Percentiles rank a stretch among this genome's conserved stretches.
phyloP scores from a whole-genome alignment of 192 early-diverging fungal species.

The Backusella mclennaniae region DNA sequence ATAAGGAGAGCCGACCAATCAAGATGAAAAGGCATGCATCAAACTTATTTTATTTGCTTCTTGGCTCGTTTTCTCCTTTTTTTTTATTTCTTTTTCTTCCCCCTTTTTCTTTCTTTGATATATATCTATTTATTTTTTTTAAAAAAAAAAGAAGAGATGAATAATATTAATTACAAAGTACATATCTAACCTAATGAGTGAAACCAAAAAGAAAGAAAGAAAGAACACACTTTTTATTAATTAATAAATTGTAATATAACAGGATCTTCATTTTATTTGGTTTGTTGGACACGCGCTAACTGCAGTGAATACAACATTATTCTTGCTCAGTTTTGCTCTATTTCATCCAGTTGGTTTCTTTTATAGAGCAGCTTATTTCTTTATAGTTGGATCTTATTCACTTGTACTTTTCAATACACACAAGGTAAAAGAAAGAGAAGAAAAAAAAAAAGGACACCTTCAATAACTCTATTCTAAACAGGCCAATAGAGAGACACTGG shows the following conservation, averaged over 20 bases:
- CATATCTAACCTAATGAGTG: not conserved
- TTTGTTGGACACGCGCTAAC: constrained; percentile 24
- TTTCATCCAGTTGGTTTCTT: constrained; percentile 19
- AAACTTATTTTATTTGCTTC: not conserved
- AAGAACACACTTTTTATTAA: not conserved
- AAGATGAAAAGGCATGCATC: not conserved
- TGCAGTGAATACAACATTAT: constrained; percentile 3
- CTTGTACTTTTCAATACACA: constrained; percentile 31
- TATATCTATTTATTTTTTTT: not conserved
- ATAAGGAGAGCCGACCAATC: not conserved
- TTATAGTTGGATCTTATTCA: constrained; percentile 19
- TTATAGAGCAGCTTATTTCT: constrained; percentile 24
- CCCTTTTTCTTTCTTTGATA: not conserved
- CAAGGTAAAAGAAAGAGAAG: constrained; percentile 13
- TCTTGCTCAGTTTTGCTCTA: constrained; percentile 20
- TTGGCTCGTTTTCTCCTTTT: not conserved
- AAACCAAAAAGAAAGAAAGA: not conserved
- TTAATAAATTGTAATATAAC: not conserved
- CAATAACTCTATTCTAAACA: constrained; percentile 2
- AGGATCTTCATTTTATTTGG: constrained; percentile 31
- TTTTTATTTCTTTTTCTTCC: not conserved
- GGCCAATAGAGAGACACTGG: not conserved
- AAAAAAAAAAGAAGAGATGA: not conserved
- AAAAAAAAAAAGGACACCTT: not conserved
- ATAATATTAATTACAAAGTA: not conserved